Evolutionary conservation across 2,329 filamentous ascomycete species (phyloP).

Genomic region (Xylaria sp.): DNA sequence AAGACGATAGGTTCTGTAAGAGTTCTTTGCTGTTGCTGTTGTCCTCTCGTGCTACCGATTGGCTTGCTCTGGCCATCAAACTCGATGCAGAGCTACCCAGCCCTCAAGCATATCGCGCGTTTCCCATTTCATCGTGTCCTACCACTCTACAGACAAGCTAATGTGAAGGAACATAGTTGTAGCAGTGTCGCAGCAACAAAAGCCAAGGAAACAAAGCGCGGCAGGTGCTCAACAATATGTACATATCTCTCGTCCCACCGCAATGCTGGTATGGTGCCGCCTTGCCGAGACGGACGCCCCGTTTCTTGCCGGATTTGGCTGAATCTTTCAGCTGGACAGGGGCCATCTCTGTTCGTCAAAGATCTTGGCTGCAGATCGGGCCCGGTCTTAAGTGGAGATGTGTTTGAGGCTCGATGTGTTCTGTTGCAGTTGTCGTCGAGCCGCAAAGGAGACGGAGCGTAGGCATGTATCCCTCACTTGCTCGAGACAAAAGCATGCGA

Average conservation of each 20-base stretch:
- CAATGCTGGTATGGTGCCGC: neutral
- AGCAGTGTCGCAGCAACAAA: neutral
- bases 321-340: neutral
- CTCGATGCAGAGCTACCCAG: neutral
- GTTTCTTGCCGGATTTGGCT: neutral
- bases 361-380: neutral
- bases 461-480: neutral
- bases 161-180: too few relatives aligned
- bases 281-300: neutral
- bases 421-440: neutral
- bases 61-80: neutral
- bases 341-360: neutral
- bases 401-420: neutral
- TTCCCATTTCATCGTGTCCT: neutral
- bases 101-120: neutral
- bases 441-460: neutral
- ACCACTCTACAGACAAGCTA: too few relatives aligned
- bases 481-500: neutral
- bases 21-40: neutral
- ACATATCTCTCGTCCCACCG: neutral
- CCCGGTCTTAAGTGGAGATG: neutral
- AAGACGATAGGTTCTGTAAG: neutral
- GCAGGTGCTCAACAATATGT: neutral
- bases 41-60: neutral
- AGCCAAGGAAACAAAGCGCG: neutral